phyloP scores from a whole-genome alignment of 139 green algal species.

The Volvox africanus region DNA sequence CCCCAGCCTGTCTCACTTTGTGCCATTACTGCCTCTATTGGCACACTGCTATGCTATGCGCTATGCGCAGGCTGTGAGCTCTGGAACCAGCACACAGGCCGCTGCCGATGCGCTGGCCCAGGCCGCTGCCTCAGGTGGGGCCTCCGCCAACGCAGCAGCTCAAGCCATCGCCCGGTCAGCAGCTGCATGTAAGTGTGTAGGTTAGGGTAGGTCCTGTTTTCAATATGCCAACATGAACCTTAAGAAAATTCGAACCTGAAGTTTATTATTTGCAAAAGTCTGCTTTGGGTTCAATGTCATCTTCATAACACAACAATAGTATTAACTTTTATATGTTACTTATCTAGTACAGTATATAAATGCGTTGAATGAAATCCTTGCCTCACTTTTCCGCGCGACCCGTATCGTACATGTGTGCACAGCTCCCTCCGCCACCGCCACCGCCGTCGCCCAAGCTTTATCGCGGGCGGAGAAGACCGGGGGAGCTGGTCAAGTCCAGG shows the following conservation, averaged over 20 bases:
- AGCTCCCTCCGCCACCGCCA: constrained; percentile 17
- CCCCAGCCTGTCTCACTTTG: too few species aligned
- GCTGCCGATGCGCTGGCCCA: constrained; percentile 8
- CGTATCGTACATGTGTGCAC: background rate
- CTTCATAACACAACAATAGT: too few species aligned
- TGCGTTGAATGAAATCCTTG: too few species aligned
- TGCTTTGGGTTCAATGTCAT: too few species aligned
- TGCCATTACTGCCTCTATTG: background rate
- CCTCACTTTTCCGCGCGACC: too few species aligned
- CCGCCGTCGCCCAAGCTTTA: background rate
- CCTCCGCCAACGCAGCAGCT: constrained; percentile 11
- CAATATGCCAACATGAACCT: too few species aligned
- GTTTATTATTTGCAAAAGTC: too few species aligned
- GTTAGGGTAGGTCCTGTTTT: too few species aligned
- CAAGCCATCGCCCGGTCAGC: constrained; percentile 34
- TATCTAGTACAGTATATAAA: too few species aligned
- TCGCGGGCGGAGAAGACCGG: background rate
- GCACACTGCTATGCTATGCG: too few species aligned
- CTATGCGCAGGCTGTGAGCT: constrained; percentile 3
- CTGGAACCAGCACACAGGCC: background rate
- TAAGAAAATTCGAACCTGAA: too few species aligned
- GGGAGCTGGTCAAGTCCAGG: background rate
- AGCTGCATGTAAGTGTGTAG: background rate
- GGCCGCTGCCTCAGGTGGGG: constrained; percentile 2
- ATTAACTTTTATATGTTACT: too few species aligned